Evolutionary conservation across 129 eudicot genomes (phyloP).

Genomic region (Artemisia tridentata): DNA sequence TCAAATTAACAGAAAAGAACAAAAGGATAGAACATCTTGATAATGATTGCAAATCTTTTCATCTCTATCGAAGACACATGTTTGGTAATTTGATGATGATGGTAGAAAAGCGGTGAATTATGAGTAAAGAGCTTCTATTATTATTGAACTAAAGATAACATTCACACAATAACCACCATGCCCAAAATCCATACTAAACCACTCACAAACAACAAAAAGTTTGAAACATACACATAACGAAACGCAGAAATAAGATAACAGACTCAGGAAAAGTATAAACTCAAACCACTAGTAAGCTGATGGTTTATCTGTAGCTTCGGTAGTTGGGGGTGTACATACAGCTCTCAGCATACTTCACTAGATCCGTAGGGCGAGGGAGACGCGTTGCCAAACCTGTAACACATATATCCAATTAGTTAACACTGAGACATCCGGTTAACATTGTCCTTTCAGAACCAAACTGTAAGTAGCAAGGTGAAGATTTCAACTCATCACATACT

Average conservation of each 20-base stretch:
- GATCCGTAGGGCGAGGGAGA: conserved; percentile 72
- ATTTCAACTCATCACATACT: too few species aligned
- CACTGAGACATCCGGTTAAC: not conserved
- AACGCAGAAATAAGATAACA: not conserved
- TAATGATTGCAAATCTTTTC: not conserved
- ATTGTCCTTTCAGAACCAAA: not conserved
- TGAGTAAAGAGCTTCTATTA: not conserved
- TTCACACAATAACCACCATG: conserved; percentile 7
- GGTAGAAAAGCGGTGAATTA: not conserved
- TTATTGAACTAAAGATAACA: conserved; percentile 12
- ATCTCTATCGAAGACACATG: not conserved
- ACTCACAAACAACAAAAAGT: conserved; percentile 22
- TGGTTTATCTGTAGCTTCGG: conserved; percentile 54
- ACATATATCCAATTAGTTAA: conserved; percentile 1
- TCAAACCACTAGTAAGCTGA: conserved; percentile 11
- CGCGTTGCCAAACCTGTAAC: conserved; percentile 80
- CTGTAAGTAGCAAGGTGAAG: not conserved
- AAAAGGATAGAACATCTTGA: not conserved
- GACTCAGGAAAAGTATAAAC: not conserved
- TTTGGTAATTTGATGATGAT: not conserved
- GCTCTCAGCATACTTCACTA: conserved; percentile 78
- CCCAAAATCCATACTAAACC: not conserved
- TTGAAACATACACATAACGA: conserved; percentile 21
- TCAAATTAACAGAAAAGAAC: not conserved
- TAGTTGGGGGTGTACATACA: conserved; percentile 86